phyloP scores from a whole-genome alignment of 2,329 filamentous ascomycete genomes.

The Elsinoe necatrix region DNA sequence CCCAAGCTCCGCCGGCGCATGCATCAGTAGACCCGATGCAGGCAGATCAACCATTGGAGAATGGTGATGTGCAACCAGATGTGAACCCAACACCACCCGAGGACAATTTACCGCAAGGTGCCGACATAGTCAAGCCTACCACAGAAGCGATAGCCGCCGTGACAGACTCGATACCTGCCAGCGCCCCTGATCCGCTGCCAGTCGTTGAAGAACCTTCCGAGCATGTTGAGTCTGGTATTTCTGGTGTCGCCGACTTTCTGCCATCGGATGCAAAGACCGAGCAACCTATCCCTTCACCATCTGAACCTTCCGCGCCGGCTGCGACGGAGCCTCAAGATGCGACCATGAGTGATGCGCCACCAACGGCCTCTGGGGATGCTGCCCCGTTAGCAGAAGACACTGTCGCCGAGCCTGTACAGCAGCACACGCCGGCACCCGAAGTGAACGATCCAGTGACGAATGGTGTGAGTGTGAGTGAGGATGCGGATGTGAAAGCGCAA shows the following conservation, averaged over 20 bases:
- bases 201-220: conserved; percentile 29
- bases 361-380: neutral
- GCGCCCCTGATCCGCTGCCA: conserved; percentile 8
- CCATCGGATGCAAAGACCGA: conserved; percentile 34
- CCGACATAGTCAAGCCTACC: conserved; percentile 22
- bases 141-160: neutral
- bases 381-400: neutral
- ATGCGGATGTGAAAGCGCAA: conserved; percentile 14
- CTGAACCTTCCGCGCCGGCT: conserved; percentile 32
- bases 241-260: conserved; percentile 36
- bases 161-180: conserved; percentile 8
- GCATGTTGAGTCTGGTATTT: conserved; percentile 37
- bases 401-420: conserved; percentile 10
- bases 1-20: neutral
- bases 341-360: conserved; percentile 17
- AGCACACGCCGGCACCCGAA: conserved; percentile 8
- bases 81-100: conserved; percentile 16
- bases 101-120: conserved; percentile 7
- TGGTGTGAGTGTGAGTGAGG: conserved; percentile 43
- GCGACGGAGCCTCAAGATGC: conserved; percentile 20
- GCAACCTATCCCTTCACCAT: conserved; percentile 35
- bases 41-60: neutral
- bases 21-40: neutral
- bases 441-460: neutral
- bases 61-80: neutral